Evolutionary conservation across 805 yeast genomes (phyloP).

Genomic region (Wickerhamomyces ciferrii): DNA sequence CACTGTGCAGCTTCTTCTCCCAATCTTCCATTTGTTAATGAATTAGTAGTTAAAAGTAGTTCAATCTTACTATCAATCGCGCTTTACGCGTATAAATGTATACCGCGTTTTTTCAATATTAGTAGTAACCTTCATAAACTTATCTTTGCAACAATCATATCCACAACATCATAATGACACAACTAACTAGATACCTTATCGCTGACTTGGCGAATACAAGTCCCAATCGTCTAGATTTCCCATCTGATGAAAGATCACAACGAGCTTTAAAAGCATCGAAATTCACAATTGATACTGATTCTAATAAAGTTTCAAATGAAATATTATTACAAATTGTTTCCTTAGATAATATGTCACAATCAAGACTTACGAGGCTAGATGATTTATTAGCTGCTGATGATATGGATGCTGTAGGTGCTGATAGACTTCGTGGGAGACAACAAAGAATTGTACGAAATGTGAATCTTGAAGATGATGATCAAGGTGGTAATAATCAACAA

Average conservation of each 20-base stretch:
- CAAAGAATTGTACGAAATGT: constrained; percentile 38
- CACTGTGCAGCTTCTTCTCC: no score
- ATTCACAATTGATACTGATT: background rate
- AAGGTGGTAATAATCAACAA: background rate
- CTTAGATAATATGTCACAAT: constrained; percentile 46
- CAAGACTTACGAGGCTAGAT: constrained; percentile 50
- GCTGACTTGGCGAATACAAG: constrained; percentile 11
- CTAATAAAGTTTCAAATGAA: constrained; percentile 14
- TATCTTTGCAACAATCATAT: no score
- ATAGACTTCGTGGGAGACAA: constrained; percentile 32
- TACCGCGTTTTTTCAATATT: no score
- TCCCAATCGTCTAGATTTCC: constrained; percentile 3
- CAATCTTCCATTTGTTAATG: no score
- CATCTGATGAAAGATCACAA: constrained; percentile 13
- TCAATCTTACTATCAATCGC: no score
- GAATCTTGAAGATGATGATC: constrained; percentile 32
- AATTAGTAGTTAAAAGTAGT: no score
- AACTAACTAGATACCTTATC: constrained; percentile 2
- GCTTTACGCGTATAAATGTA: no score
- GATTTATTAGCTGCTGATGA: constrained; percentile 46
- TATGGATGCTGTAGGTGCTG: constrained; percentile 55
- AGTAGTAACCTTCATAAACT: no score
- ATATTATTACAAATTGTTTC: constrained; percentile 51
- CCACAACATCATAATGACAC: constrained; percentile 2
- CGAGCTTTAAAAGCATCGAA: constrained; percentile 11